phyloP scores from a whole-genome alignment of 108 stramenopile species.

The Schizochytrium sp. region DNA sequence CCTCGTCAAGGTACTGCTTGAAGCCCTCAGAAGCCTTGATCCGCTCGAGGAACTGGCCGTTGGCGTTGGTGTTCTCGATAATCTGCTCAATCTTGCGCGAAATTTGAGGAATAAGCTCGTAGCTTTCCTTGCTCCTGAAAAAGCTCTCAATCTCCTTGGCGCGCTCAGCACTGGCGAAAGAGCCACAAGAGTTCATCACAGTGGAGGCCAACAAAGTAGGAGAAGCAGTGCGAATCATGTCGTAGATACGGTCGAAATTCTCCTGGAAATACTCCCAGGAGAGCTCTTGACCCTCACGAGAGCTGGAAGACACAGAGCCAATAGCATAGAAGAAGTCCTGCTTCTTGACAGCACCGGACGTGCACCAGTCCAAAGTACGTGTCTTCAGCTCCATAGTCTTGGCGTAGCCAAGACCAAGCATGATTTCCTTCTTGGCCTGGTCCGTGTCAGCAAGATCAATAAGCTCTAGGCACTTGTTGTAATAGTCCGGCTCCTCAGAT shows the following conservation, averaged over 20 bases:
- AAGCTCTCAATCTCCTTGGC: conserved; percentile 91
- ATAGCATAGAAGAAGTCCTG: conserved; percentile 98
- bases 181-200: conserved; percentile 85
- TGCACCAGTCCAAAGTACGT: conserved; percentile 88
- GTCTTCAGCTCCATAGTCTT: conserved; percentile 80
- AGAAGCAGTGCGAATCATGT: conserved; percentile 86
- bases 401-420: conserved; percentile 81
- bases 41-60: conserved; percentile 40
- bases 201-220: conserved; percentile 89
- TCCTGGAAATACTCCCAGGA: conserved; percentile 90
- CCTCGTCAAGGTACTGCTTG: not conserved
- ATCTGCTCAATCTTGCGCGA: conserved; percentile 88
- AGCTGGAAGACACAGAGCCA: conserved; percentile 82
- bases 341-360: conserved; percentile 89
- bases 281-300: conserved; percentile 83
- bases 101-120: conserved; percentile 80
- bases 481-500: conserved; percentile 85
- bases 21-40: conserved; percentile 29
- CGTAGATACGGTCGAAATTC: conserved; percentile 83
- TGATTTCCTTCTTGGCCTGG: conserved; percentile 85
- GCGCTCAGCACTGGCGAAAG: conserved; percentile 83
- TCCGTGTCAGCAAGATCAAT: conserved; percentile 82
- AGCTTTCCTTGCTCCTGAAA: conserved; percentile 77
- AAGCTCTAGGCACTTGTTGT: conserved; percentile 82
- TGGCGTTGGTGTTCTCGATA: conserved; percentile 77